Base-by-base conservation (phyloP, 225 moss, liverwort and hornwort species). In the Straminergon stramineum region DNA sequence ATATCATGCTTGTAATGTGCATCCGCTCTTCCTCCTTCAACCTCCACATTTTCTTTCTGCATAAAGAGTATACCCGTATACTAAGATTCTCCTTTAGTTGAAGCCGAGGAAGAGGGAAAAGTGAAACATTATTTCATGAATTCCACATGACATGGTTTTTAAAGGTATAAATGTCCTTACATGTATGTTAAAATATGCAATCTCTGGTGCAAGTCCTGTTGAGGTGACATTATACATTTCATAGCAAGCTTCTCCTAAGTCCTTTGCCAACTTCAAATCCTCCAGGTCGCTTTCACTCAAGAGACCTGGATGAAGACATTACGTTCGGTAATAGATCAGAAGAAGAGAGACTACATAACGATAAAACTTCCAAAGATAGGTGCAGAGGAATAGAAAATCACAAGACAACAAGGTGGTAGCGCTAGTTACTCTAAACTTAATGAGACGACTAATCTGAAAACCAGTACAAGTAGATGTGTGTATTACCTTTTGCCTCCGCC, bases 161-260 rank as follows among this genome's bases (percentile, higher is more conserved):
- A 45, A n/a, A 74, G 45, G 65, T 55, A 37, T 39, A 32, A 53
- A 65, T 60, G 66, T 60, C 82, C 99, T 95, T 93, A 99, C 97
- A 88, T 96, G 37, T 79, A 89, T 84, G 91, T 99, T 99, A 89
- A 99, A 99, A 83, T 99, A 97, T 31, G 94, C 94, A 85, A 97
- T 99, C 93, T 99, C 97, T 77, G 97, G 96, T 77, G 99, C 97
- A 86, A 99, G 96, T 64, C 97, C 96, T 64, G 99, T 99, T 69
- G 96, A 91, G 41, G 99, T 99, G 70, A 97, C 97, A 84, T 97
- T 95, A 86, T 99, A 97, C 97, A 99, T 96, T 92, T 99, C 95
- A 90, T 97, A 97, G 92, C 99, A 99, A 78, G 99, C 94, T 82
- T 92, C 90, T 84, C 94, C 96, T 86, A 99, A 94, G 55, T 95